These are phyloP conservation scores for Tylopilus plumbeoviolaceoides DNA, from an alignment of 768 basidiomycete genomes.

Conservation along the genomic window DNA sequence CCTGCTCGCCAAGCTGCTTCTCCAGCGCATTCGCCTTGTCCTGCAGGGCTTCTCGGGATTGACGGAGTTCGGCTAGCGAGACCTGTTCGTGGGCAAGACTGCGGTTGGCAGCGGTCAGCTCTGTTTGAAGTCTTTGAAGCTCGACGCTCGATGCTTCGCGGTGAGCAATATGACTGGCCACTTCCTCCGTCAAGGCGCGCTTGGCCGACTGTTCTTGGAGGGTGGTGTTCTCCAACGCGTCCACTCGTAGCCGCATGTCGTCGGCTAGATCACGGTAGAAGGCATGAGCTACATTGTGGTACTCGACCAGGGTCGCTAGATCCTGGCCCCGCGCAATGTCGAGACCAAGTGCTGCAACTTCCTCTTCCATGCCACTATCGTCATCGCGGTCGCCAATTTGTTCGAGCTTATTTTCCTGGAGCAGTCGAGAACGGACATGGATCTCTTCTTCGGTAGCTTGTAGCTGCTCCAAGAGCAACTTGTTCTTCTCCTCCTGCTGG, in stretches of 20 bases:
- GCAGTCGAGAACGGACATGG: slow-evolving; percentile 9
- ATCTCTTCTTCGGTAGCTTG: slow-evolving; percentile 17
- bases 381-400: neutral
- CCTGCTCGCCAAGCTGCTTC: slow-evolving; percentile 30
- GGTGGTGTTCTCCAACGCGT: slow-evolving; percentile 5
- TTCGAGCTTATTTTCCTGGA: slow-evolving; percentile 7
- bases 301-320: slow-evolving; percentile 11
- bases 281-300: slow-evolving; percentile 23
- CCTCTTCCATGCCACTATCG: slow-evolving; percentile 17
- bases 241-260: slow-evolving; percentile 27
- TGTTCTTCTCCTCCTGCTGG: slow-evolving; percentile 50
- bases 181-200: slow-evolving; percentile 29
- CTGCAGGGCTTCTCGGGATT: slow-evolving; percentile 23
- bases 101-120: slow-evolving; percentile 27
- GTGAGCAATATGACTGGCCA: slow-evolving; percentile 38
- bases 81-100: slow-evolving; percentile 22
- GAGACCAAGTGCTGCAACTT: slow-evolving; percentile 11
- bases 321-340: slow-evolving; percentile 15
- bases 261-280: slow-evolving; percentile 38
- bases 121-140: slow-evolving; percentile 38
- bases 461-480: slow-evolving; percentile 32
- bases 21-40: slow-evolving; percentile 25
- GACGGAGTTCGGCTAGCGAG: slow-evolving; percentile 13
- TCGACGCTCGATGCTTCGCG: slow-evolving; percentile 41
- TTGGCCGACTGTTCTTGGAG: slow-evolving; percentile 17